Evolutionary conservation across 139 green algal species (phyloP), one percentile per base, ranked within the genome.

Genomic region (Desmodesmus armatus): DNA sequence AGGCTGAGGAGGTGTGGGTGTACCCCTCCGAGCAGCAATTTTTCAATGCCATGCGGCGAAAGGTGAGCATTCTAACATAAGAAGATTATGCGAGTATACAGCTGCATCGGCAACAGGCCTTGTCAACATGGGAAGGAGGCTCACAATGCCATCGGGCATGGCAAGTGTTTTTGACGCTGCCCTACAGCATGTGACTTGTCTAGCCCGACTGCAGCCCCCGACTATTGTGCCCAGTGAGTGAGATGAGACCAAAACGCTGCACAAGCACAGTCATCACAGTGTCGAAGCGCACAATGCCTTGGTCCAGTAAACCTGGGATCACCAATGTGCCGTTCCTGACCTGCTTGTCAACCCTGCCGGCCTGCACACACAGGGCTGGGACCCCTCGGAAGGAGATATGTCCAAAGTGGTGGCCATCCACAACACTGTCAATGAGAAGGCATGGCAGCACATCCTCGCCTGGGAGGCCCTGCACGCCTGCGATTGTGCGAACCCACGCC

Each of bases 341-440:
- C n/a, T n/a, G n/a, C n/a, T n/a, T n/a, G n/a, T n/a, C n/a, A n/a
- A n/a, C n/a, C n/a, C n/a, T n/a, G n/a, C n/a, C n/a, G n/a, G n/a
- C n/a, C n/a, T n/a, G n/a, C n/a, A n/a, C n/a, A 43, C 29, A 0
- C 82, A 95, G 92, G 96, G 96, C 9, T 98, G 96, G 96, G 74
- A 92, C 7, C 95, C 96, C 3, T 74, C 81, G 5, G 88, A 91
- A 33, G 73, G 92, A 0, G 96, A 98, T 91, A 98, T 98, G 96
- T 53, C 70, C 0, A 92, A 87, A 3, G 96, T 99, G 65, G 95
- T 99, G 53, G 87, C 88, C 66, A 99, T 99, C 40, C 96, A 99
- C 91, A 99, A 99, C 87, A 89, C 90, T 0, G 96, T 99, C 49
- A 99, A 99, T 85, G 96, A 99, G 91, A 90, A 93, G 6, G 96